Percentiles rank a stretch among this genome's conserved stretches.
These are phyloP conservation scores for Ramichloridium luteum DNA, from an alignment of 2,329 filamentous ascomycete species.

Conservation along the genomic window DNA sequence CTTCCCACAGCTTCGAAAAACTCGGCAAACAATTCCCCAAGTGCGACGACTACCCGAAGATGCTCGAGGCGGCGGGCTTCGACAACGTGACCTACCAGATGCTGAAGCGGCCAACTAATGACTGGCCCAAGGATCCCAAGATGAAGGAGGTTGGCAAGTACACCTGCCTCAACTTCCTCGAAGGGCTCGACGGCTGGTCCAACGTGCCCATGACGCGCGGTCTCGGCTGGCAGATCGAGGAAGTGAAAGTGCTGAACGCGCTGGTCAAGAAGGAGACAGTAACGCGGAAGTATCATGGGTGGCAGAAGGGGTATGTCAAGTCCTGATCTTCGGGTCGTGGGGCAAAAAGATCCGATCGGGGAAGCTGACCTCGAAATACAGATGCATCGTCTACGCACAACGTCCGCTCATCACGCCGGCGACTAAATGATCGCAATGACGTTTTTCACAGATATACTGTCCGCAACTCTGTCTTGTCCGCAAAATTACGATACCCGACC, in stretches of 20 bases:
- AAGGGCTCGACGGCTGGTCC: constrained; percentile 33
- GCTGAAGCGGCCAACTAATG: constrained; percentile 16
- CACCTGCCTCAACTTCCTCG: constrained; percentile 18
- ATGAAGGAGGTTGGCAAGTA: constrained; percentile 19
- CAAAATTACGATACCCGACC: too few species aligned
- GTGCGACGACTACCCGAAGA: constrained; percentile 9
- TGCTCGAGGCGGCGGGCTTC: constrained; percentile 17
- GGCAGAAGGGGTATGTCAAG: constrained; percentile 12
- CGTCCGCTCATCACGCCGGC: too few species aligned
- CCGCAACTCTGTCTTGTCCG: too few species aligned
- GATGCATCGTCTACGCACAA: too few species aligned
- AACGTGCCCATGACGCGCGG: constrained; percentile 32
- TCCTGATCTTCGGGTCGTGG: too few species aligned
- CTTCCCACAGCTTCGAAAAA: constrained; percentile 10
- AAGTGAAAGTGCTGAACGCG: constrained; percentile 35
- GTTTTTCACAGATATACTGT: too few species aligned
- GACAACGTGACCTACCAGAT: constrained; percentile 15
- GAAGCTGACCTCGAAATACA: too few species aligned
- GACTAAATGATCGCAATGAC: too few species aligned
- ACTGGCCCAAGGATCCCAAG: constrained; percentile 20
- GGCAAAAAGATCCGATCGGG: too few species aligned
- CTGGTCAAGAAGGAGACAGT: constrained; percentile 29
- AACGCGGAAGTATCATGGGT: constrained; percentile 13
- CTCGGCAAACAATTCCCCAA: constrained; percentile 10
- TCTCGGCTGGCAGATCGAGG: constrained; percentile 32